Base-by-base conservation (phyloP, 108 stramenopile species). In the Discostella stelligeroides region DNA sequence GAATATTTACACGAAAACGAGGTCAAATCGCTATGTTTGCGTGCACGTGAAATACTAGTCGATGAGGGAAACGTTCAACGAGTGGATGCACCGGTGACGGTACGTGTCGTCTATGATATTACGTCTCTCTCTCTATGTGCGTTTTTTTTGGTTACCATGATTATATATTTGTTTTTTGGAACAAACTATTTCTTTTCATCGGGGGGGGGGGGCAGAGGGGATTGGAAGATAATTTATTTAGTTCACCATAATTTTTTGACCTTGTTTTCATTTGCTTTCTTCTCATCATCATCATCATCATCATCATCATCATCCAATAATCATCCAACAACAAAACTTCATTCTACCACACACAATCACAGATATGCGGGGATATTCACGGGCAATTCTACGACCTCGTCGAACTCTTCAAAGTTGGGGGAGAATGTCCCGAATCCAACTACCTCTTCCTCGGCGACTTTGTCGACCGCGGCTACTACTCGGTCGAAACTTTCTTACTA, bases 391-490 rank as follows among this genome's bases (percentile, higher is more conserved):
- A 98, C 75, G 99, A 99, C 83, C 76, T 99, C 27, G 85, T 98
- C 49, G 97, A 94, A 80, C 90, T 99, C 39, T 98, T 99, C 86
- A 97, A 97, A 67, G 98, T 98, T 0, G 99, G 99, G 2, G 99
- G 99, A 24, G 97, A 96, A 61, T 97, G 97, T 48, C 99, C 99
- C 0, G 94, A 95, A 60, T 93, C 92, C 43, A 98, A 98, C 75
- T 99, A 99, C 69, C 81, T 99, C 15, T 99, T 99, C 75, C 80
- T 99, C 45, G 99, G 99, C 3, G 99, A 99, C 76, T 99, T 99
- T 76, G 99, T 99, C 60, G 99, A 99, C 70, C 92, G 99, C 38
- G 99, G 99, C 2, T 98, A 98, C 64, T 98, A 99, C 83, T 86
- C 84, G 49, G 99, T 99, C 17, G 99, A 99, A 80, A 99, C 99